Base-by-base conservation (phyloP, 345 rosid species). In the Corchorus capsularis region DNA sequence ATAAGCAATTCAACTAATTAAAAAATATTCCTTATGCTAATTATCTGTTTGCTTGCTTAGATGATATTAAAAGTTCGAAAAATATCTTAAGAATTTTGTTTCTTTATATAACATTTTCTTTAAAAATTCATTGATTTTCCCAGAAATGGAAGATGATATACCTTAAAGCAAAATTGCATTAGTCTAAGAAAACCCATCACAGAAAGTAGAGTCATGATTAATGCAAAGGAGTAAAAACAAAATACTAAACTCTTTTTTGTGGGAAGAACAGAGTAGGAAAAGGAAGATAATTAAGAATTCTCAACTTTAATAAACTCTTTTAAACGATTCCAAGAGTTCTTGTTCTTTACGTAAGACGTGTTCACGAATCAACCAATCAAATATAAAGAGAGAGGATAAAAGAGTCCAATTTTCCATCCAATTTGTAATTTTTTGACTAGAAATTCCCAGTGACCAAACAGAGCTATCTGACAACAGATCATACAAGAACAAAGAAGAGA, bases 31-130 rank as follows among this genome's bases (percentile, higher is more conserved):
- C 9, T 54, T 53, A 17, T 53, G 8, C 17, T 55, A 7, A 49
- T 69, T 8, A 16, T 71, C 34, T 54, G 74, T 71, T 54, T 54
- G 49, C 5, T 71, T 71, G 17, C 49, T 39, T 10, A 71, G 74
- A 71, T 35, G 1, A 54, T 71, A 34, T 12, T 37, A 19, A 27
- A 47, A 43, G 46, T 47, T 22, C 17, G 37, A 63, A 55, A 55
- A 4, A 55, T 2, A 41, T 39, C 15, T 17, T 10, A 9, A 17
- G 32, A 41, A 39, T 63, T 39, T 63, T 63, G 47, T n/a, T 39
- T 17, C 49, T 8, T 8, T n/a, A 45, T 45, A 45, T 2, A 11
- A 43, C 4, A 65, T 19, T 65, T 4, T 65, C 53, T 43, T n/a
- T 43, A 10, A 32, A 49, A 3, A 15, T 16, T 16, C 72, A 7